Conservation (phyloP, 345 rosid species). For the Populus deltoides region DNA sequence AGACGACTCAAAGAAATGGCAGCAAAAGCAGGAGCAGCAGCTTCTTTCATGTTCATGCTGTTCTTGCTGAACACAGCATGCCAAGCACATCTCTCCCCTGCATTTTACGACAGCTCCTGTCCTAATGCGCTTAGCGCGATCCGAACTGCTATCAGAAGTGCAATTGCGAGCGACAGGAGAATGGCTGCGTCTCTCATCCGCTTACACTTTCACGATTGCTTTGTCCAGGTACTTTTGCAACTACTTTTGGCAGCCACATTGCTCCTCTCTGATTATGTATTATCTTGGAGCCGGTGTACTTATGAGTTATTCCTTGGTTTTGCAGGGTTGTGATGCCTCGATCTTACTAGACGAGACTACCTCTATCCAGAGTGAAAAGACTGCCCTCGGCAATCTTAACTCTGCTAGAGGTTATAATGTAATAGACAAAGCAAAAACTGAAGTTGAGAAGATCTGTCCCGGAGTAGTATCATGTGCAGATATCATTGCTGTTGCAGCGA, state of each 20-base stretch:
- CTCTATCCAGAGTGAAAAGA: constrained; percentile 12
- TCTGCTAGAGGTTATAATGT: constrained; percentile 19
- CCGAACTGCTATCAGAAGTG: constrained; percentile 2
- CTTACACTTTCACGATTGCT: not conserved
- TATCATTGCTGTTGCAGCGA: constrained; percentile 14
- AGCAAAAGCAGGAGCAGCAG: not conserved
- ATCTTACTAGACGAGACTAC: constrained; percentile 21
- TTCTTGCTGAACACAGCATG: not conserved
- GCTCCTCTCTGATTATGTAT: not conserved
- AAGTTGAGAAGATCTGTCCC: constrained; percentile 19
- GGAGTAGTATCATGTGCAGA: constrained; percentile 17
- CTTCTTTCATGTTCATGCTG: not conserved
- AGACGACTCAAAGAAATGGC: not conserved
- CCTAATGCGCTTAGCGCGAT: constrained; percentile 13
- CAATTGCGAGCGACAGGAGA: constrained; percentile 12
- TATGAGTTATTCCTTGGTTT: not conserved
- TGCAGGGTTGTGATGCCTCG: constrained; percentile 28
- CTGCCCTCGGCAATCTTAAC: not conserved
- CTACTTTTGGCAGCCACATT: not conserved
- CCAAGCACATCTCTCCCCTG: constrained; percentile 10
- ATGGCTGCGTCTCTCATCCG: too few species aligned
- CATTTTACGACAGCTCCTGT: constrained; percentile 9
- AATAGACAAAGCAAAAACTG: constrained; percentile 7
- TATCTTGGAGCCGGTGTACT: not conserved
- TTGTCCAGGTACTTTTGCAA: not conserved